Percentiles rank a stretch among this genome's conserved stretches.
Evolutionary conservation across 306 rosid genomes (phyloP).

Genomic region (Cucurbita maxima): DNA sequence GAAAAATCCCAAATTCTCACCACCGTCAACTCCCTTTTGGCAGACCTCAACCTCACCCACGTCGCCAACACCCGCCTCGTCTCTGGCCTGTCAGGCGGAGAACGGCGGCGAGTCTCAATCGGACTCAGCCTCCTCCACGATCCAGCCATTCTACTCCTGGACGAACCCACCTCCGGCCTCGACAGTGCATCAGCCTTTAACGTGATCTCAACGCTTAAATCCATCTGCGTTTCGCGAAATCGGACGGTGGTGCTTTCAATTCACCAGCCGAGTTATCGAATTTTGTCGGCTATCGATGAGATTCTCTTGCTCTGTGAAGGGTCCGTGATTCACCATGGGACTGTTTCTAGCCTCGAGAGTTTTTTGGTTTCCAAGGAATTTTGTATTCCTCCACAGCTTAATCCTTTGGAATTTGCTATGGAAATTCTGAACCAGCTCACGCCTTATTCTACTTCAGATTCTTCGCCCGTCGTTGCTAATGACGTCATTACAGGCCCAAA

Average conservation of each 20-base stretch:
- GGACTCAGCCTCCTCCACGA: constrained; percentile 82
- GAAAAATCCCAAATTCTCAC: constrained; percentile 14
- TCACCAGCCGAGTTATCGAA: constrained; percentile 82
- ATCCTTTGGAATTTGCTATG: constrained; percentile 78
- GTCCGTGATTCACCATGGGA: constrained; percentile 60
- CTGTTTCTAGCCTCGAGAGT: constrained; percentile 35
- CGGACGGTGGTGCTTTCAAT: constrained; percentile 70
- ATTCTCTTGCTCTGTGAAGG: constrained; percentile 60
- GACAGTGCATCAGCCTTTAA: constrained; percentile 72
- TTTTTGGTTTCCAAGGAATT: constrained; percentile 47
- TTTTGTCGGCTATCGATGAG: constrained; percentile 53
- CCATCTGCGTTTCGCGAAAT: constrained; percentile 40
- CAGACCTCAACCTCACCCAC: constrained; percentile 45
- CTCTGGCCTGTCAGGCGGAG: constrained; percentile 68
- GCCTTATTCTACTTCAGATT: not conserved
- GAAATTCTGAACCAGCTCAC: constrained; percentile 43
- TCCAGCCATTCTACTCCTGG: constrained; percentile 62
- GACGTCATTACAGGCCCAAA: not conserved
- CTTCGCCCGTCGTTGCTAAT: constrained; percentile 1
- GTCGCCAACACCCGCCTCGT: constrained; percentile 50
- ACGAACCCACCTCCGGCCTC: constrained; percentile 94
- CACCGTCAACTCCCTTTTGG: constrained; percentile 38
- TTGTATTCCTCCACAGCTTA: constrained; percentile 79
- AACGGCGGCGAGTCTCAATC: constrained; percentile 64
- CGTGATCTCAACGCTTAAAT: constrained; percentile 58